phyloP scores from a whole-genome alignment of 805 yeast species.

The Cyberlindnera subsufficiens region DNA sequence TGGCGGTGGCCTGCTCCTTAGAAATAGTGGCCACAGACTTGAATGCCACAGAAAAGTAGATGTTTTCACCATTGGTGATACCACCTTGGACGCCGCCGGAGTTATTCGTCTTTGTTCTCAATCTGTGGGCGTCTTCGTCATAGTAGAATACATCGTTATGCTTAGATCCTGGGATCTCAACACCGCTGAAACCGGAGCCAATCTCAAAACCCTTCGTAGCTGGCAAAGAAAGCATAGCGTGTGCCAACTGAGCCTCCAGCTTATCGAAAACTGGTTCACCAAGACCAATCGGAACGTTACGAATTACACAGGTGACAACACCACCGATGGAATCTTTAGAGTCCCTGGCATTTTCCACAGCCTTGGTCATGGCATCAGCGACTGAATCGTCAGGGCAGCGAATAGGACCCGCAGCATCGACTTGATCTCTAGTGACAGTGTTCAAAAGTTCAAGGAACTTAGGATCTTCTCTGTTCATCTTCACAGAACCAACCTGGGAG shows the following conservation, averaged over 20 bases:
- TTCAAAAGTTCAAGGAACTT: conserved; percentile 62
- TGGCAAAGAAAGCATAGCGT: conserved; percentile 96
- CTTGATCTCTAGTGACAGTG: conserved; percentile 80
- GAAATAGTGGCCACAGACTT: conserved; percentile 97
- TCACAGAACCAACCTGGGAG: conserved; percentile 78
- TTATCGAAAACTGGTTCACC: conserved; percentile 99
- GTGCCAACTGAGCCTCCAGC: conserved; percentile 91
- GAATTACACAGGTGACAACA: conserved; percentile 92
- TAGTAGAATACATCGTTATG: conserved; percentile 85
- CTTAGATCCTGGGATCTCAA: conserved; percentile 82
- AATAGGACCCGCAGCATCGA: conserved; percentile 83
- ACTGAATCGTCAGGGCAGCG: conserved; percentile 82
- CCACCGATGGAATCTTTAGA: conserved; percentile 94
- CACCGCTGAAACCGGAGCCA: conserved; percentile 94
- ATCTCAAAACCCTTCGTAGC: conserved; percentile 98
- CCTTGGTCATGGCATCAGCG: conserved; percentile 75
- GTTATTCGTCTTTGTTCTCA: conserved; percentile 85
- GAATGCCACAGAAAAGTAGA: conserved; percentile 92
- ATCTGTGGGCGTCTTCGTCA: conserved; percentile 51
- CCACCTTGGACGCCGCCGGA: conserved; percentile 99
- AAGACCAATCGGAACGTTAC: conserved; percentile 91
- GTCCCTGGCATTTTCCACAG: conserved; percentile 83
- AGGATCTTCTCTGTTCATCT: conserved; percentile 68
- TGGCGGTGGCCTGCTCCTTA: conserved; percentile 83
- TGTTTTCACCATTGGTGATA: conserved; percentile 91